Conservation (phyloP, 306 rosid genomes). For the Vachellia pachyceras region DNA sequence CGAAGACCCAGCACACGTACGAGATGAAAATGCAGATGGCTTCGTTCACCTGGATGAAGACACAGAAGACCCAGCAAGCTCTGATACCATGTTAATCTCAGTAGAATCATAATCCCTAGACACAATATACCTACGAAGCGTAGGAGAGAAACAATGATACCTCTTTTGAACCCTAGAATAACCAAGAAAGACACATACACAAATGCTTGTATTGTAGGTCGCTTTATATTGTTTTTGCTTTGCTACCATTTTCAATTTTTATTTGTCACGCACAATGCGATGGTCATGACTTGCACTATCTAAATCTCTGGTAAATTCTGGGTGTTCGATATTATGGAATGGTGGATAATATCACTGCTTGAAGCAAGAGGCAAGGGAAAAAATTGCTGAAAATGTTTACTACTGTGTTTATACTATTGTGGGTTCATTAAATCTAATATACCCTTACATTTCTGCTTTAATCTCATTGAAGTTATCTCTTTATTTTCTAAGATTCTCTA, state of each 20-base stretch:
- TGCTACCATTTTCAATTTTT: constrained; percentile 4
- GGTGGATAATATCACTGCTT: not conserved
- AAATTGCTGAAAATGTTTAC: not conserved
- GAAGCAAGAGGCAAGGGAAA: not conserved
- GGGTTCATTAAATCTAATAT: constrained; percentile 22
- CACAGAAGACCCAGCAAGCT: no score
- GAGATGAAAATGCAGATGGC: no score
- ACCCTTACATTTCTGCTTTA: not conserved
- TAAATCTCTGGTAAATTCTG: not conserved
- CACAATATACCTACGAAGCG: no score
- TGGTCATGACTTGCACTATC: not conserved
- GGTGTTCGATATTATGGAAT: not conserved
- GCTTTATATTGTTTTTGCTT: not conserved
- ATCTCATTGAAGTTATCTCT: constrained; percentile 21
- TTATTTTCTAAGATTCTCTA: constrained; percentile 13
- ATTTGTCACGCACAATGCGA: not conserved
- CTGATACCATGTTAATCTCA: no score
- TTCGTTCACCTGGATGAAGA: no score
- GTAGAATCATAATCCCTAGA: no score
- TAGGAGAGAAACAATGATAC: no score
- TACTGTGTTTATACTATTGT: not conserved
- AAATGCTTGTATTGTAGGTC: not conserved
- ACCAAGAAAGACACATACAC: no score
- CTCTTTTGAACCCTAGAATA: no score
- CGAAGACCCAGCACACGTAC: no score